A percentile compares a stretch with the other conserved stretches of the same genome.
Evolutionary conservation across 306 rosid species (phyloP).

Genomic region (Coriaria nepalensis): DNA sequence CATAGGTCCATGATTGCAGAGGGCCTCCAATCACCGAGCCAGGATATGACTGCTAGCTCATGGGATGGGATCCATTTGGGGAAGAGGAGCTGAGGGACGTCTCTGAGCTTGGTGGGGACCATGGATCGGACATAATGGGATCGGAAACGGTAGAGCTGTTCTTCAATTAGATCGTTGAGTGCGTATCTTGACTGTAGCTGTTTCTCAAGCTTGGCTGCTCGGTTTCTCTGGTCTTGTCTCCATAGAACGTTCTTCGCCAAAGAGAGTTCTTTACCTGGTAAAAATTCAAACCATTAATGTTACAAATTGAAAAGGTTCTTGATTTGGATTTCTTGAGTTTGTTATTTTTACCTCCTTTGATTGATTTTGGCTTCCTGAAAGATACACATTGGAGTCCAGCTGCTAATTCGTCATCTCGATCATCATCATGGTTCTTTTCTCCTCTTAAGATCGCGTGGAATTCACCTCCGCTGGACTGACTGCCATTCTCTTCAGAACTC

Average conservation of each 20-base stretch:
- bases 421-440: constrained; percentile 3
- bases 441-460: constrained; percentile 1
- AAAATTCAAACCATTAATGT: not conserved
- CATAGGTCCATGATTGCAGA: constrained; percentile 27
- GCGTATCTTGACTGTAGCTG: constrained; percentile 27
- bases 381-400: constrained; percentile 18
- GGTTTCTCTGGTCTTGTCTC: constrained; percentile 28
- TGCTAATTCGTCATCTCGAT: constrained; percentile 13
- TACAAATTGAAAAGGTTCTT: too few species aligned
- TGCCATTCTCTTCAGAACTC: constrained; percentile 11
- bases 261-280: constrained; percentile 20
- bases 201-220: constrained; percentile 30
- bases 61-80: constrained; percentile 24
- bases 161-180: constrained; percentile 33
- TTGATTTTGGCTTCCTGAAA: constrained; percentile 13
- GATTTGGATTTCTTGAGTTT: too few species aligned
- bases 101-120: constrained; percentile 23
- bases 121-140: constrained; percentile 24
- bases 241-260: constrained; percentile 23
- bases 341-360: constrained; percentile 17
- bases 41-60: constrained; percentile 19
- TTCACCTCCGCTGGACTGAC: constrained; percentile 11
- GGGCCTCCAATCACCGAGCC: constrained; percentile 44
- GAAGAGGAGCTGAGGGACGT: constrained; percentile 27
- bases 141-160: constrained; percentile 26